These are phyloP conservation scores for Phytophthora hybrid DNA, from an alignment of 352 stramenopile genomes.

Conservation along the genomic window DNA sequence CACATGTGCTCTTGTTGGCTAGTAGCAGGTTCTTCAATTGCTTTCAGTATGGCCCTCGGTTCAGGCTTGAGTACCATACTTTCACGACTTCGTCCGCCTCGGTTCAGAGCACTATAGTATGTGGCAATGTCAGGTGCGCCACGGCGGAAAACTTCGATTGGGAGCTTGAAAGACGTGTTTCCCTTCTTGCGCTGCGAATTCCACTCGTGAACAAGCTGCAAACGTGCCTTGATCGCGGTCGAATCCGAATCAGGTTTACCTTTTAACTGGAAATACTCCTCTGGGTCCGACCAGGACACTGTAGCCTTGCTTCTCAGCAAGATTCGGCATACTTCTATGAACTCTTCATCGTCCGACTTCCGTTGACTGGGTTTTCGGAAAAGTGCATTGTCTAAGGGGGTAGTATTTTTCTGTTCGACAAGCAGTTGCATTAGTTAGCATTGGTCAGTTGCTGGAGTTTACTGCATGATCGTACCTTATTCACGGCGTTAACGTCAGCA, in stretches of 20 bases:
- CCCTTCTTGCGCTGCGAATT: conserved; percentile 8
- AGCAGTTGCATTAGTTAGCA: neutral
- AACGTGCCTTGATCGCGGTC: conserved; percentile 4
- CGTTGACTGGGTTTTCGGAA: conserved; percentile 12
- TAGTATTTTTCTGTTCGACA: conserved; percentile 8
- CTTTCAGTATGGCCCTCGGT: neutral
- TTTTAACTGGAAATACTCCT: conserved; percentile 8
- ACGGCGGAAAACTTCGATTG: conserved; percentile 23
- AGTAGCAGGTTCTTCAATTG: neutral
- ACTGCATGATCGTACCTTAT: conserved; percentile 4
- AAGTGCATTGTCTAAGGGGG: conserved; percentile 16
- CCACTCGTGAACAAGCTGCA: conserved; percentile 20
- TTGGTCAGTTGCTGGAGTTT: neutral
- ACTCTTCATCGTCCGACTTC: conserved; percentile 13
- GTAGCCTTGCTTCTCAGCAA: conserved; percentile 8
- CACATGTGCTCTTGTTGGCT: too few relatives aligned
- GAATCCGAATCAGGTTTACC: neutral
- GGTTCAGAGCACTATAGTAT: conserved; percentile 18
- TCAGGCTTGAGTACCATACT: neutral
- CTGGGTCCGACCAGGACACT: conserved; percentile 6
- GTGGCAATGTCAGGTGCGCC: conserved; percentile 8
- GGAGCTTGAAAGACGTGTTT: conserved; percentile 1
- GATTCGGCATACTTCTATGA: conserved; percentile 15
- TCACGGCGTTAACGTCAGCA: conserved; percentile 18
- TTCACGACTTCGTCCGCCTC: conserved; percentile 1